A percentile compares a stretch with the other conserved stretches of the same genome.
Evolutionary conservation across 2,329 filamentous ascomycete genomes (phyloP).

Genomic region (Alternaria tenuissima): DNA sequence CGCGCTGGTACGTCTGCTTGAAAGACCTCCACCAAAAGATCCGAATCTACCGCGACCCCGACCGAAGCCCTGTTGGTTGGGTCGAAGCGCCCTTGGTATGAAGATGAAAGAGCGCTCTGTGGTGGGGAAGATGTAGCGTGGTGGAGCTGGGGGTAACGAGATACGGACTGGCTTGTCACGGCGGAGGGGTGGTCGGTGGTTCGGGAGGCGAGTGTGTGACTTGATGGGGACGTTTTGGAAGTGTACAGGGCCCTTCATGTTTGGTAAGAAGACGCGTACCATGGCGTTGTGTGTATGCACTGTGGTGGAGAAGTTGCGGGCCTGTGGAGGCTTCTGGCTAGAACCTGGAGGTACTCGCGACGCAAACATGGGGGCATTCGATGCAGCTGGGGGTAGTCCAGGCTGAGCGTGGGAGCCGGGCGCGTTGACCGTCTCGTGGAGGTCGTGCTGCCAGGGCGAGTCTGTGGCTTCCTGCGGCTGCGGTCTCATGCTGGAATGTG

Average conservation of each 20-base stretch:
- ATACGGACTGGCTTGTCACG: constrained; percentile 97
- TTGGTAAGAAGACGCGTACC: constrained; percentile 80
- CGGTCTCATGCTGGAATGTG: constrained; percentile 48
- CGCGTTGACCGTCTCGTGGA: constrained; percentile 74
- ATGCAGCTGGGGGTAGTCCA: constrained; percentile 24
- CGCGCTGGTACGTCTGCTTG: constrained; percentile 80
- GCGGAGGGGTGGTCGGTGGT: constrained; percentile 91
- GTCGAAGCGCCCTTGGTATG: constrained; percentile 90
- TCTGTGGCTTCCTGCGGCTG: constrained; percentile 65
- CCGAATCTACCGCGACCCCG: constrained; percentile 75
- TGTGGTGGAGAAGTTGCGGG: constrained; percentile 75
- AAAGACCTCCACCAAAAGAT: constrained; percentile 68
- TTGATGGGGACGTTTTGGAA: constrained; percentile 83
- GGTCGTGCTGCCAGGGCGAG: constrained; percentile 90
- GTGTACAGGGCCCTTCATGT: constrained; percentile 73
- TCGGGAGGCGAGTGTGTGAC: constrained; percentile 91
- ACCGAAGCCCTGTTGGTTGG: constrained; percentile 82
- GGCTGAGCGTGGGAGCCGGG: constrained; percentile 42
- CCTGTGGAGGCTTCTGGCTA: constrained; percentile 45
- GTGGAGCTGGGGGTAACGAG: constrained; percentile 79
- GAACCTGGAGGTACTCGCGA: constrained; percentile 31
- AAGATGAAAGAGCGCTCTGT: constrained; percentile 95
- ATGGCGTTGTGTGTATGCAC: constrained; percentile 84
- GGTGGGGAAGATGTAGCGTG: constrained; percentile 90
- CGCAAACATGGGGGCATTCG: constrained; percentile 30